Conservation (phyloP, 108 stramenopile genomes). For the Nannochloropsis gaditana region DNA sequence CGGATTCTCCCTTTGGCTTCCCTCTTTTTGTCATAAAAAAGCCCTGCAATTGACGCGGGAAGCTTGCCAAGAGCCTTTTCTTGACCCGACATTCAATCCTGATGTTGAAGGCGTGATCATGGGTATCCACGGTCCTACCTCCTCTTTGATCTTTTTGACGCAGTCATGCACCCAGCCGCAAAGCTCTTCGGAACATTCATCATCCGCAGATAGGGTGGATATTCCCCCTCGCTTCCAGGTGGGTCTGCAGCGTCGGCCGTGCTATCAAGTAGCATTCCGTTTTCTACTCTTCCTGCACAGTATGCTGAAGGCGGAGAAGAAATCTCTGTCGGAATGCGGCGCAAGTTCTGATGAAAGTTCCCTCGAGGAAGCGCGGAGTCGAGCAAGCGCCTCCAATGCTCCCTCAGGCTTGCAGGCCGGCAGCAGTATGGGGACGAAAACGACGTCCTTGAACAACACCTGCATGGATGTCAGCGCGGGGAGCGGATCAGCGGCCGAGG, state of each 20-base stretch:
- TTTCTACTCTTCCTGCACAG: constrained; percentile 12
- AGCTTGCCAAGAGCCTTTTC: background rate
- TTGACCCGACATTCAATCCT: constrained; percentile 12
- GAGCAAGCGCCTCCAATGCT: background rate
- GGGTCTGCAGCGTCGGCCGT: constrained; percentile 4
- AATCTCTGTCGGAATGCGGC: background rate
- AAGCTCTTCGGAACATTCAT: background rate
- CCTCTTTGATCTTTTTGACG: constrained; percentile 17
- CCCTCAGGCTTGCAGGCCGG: too few species aligned
- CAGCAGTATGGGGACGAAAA: background rate
- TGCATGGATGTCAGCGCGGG: background rate
- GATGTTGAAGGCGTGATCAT: background rate
- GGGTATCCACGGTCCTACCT: constrained; percentile 13
- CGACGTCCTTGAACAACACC: background rate
- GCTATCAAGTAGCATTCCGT: background rate
- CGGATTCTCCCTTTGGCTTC: background rate
- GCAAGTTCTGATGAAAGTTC: background rate
- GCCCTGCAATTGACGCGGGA: background rate
- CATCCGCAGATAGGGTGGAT: background rate
- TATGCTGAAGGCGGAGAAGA: background rate
- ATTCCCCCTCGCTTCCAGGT: constrained; percentile 5
- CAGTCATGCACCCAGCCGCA: background rate
- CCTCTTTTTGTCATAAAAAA: background rate
- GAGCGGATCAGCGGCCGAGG: background rate
- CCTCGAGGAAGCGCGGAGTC: background rate